These are phyloP conservation scores for Rubroboletus satanas DNA, from an alignment of 768 basidiomycete genomes.

Conservation along the genomic window DNA sequence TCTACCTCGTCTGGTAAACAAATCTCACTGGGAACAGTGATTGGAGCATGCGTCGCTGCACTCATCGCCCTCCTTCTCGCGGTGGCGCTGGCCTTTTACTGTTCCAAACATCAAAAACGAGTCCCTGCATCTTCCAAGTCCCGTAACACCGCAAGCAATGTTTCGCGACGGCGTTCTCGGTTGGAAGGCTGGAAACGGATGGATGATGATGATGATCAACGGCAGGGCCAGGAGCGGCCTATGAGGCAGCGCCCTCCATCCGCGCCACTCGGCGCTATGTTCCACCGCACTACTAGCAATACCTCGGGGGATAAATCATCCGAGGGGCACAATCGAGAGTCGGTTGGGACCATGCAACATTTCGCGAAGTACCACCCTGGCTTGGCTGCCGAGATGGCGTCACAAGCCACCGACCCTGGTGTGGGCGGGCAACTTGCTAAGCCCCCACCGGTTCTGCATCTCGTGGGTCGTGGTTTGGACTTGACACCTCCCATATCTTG, in stretches of 20 bases:
- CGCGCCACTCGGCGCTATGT: conserved; percentile 55
- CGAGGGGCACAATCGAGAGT: conserved; percentile 36
- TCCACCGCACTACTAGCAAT: conserved; percentile 55
- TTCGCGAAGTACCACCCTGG: conserved; percentile 59
- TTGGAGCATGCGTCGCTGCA: conserved; percentile 62
- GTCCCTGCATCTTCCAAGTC: conserved; percentile 23
- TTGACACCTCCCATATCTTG: conserved; percentile 43
- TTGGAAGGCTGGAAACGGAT: conserved; percentile 57
- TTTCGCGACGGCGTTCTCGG: conserved; percentile 41
- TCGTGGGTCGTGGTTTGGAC: conserved; percentile 41
- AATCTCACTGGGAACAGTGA: conserved; percentile 45
- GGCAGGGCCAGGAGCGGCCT: conserved; percentile 41
- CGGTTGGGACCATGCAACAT: conserved; percentile 33
- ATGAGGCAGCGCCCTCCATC: conserved; percentile 39
- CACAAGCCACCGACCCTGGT: conserved; percentile 23
- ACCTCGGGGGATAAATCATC: conserved; percentile 46
- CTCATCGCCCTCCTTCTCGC: conserved; percentile 47
- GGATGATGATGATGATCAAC: conserved; percentile 46
- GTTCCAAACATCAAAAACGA: conserved; percentile 42
- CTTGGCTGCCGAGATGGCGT: conserved; percentile 51
- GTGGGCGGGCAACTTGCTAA: conserved; percentile 19
- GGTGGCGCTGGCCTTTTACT: conserved; percentile 51
- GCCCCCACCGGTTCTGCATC: conserved; percentile 39
- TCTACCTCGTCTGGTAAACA: conserved; percentile 14
- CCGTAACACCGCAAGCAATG: conserved; percentile 41